These are phyloP conservation scores for Paracamarosporium sp. DNA, from an alignment of 2,329 filamentous ascomycete species.

Conservation along the genomic window DNA sequence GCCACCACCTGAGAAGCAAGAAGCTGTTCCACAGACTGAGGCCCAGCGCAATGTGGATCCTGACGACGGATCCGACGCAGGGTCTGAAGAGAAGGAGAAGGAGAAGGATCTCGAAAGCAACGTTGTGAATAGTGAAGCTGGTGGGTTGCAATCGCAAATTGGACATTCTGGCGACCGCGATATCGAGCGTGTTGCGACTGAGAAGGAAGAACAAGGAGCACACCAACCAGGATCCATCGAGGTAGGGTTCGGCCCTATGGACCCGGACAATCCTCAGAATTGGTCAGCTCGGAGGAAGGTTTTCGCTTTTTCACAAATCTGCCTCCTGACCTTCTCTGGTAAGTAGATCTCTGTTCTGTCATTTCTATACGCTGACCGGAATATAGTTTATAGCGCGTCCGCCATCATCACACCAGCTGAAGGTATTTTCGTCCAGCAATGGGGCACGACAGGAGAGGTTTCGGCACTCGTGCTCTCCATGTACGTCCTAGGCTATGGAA, in stretches of 20 bases:
- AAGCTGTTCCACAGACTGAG: not conserved
- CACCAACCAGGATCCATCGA: not conserved
- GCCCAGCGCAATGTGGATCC: not conserved
- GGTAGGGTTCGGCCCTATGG: constrained; percentile 2
- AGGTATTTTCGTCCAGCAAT: not conserved
- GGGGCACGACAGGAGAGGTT: constrained; percentile 58
- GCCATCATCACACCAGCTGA: constrained; percentile 53
- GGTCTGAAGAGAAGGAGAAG: not conserved
- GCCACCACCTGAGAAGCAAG: not conserved
- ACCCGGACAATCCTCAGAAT: constrained; percentile 37
- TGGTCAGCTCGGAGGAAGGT: constrained; percentile 30
- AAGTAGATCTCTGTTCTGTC: not conserved
- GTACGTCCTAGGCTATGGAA: constrained; percentile 75
- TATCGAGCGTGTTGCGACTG: constrained; percentile 2
- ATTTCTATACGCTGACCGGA: constrained; percentile 59
- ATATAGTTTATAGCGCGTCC: constrained; percentile 53
- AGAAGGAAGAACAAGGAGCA: not conserved
- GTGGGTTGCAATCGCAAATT: not conserved
- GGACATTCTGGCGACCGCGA: not conserved
- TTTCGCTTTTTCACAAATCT: constrained; percentile 24
- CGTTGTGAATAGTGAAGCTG: not conserved
- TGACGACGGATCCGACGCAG: not conserved
- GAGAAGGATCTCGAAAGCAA: constrained; percentile 1
- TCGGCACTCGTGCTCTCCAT: constrained; percentile 78
- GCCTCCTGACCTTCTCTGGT: constrained; percentile 7